These are phyloP conservation scores for Hordeum pubiflorum DNA, from an alignment of 202 grass and related monocot species.

Conservation along the genomic window DNA sequence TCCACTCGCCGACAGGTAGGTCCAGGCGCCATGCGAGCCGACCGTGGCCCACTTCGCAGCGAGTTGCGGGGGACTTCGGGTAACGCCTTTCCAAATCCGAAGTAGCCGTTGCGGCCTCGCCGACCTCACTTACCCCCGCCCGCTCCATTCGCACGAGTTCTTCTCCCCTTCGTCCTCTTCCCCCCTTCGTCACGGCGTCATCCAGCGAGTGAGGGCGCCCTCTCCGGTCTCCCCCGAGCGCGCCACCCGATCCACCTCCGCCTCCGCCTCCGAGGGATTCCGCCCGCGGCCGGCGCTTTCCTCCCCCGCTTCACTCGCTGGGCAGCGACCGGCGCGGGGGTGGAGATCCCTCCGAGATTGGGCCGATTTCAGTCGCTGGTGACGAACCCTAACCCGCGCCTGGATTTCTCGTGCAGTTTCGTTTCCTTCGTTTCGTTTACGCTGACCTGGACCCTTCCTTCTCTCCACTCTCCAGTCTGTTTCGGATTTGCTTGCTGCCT, in stretches of 20 bases:
- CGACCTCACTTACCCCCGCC: background rate
- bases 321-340: background rate
- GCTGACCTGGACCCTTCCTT: background rate
- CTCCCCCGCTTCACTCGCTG: background rate
- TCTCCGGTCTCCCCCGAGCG: background rate
- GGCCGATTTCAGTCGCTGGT: background rate
- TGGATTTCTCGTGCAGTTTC: background rate
- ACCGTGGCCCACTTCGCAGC: background rate
- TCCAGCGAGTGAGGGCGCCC: background rate
- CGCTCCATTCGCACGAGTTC: background rate
- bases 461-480: background rate
- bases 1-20: background rate
- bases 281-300: background rate
- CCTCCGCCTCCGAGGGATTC: background rate
- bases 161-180: background rate
- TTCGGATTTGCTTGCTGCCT: background rate
- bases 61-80: background rate
- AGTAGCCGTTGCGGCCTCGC: conserved; percentile 37
- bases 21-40: accelerated
- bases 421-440: background rate
- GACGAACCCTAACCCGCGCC: background rate
- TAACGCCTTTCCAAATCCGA: conserved; percentile 31
- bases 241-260: background rate
- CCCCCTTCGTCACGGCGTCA: background rate
- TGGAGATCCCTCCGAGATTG: background rate